Evolutionary conservation across 129 eudicot genomes (phyloP).

Genomic region (Arctium lappa): DNA sequence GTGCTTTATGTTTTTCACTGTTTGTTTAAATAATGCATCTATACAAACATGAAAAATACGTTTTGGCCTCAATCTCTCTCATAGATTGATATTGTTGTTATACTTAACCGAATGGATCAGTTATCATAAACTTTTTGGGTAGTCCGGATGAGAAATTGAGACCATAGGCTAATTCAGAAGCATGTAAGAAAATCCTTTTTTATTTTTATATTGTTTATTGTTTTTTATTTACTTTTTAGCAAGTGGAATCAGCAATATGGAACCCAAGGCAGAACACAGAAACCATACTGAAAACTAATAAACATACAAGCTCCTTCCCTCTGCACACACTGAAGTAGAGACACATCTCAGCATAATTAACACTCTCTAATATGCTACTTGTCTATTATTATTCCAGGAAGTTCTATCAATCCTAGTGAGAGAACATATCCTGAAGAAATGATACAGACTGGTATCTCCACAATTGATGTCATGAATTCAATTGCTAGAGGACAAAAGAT

Average conservation of each 20-base stretch:
- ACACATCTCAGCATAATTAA: not conserved
- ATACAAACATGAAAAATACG: not conserved
- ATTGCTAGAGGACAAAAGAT: conserved; percentile 99
- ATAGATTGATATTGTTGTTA: no score
- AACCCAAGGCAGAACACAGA: not conserved
- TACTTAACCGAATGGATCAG: no score
- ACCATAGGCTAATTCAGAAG: no score
- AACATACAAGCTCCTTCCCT: no score
- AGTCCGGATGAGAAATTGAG: no score
- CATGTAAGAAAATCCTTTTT: no score
- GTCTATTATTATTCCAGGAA: conserved; percentile 48
- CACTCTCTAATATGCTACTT: conserved; percentile 14
- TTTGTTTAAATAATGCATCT: not conserved
- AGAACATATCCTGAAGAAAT: conserved; percentile 98
- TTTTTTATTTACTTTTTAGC: no score
- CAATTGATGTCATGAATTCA: conserved; percentile 98
- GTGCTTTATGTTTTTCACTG: not conserved
- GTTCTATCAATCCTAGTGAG: conserved; percentile 98
- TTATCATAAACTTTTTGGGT: no score
- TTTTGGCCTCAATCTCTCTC: no score
- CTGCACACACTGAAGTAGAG: not conserved
- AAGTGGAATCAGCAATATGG: not conserved
- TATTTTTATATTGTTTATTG: no score
- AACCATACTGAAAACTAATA: not conserved
- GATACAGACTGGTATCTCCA: conserved; percentile 98